Base-by-base conservation (phyloP, 768 basidiomycete genomes). In the Leccinum fibrillosum region DNA sequence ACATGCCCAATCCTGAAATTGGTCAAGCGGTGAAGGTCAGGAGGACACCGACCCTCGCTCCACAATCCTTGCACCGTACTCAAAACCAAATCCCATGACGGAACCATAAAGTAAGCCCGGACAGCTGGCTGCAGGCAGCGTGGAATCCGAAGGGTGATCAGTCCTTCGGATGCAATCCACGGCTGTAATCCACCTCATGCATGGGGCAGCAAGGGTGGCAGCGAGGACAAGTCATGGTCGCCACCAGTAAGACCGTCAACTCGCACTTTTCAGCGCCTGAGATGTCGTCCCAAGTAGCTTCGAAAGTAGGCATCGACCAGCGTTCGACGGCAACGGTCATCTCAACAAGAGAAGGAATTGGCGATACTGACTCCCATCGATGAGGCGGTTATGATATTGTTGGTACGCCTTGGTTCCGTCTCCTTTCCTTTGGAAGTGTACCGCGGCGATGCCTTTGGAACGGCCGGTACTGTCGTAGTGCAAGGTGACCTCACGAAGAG, bases 301-400 rank as follows among this genome's bases (percentile, higher is more conserved):
- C 52, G 58, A 49, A 61, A 61, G 62, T 50, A 54, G 56, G 69
- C 53, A 54, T 54, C 59, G 63, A 67, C 67, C 59, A 65, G 60
- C 63, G 49, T 63, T 63, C 62, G 51, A 62, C 62, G 59, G 66
- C 49, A 63, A 63, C 61, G 56, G 42, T 57, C 48, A 60, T 61
- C 63, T 62, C 62, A 59, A 55, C 53, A 61, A 66, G 76, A 73
- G 65, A 70, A 70, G 69, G 72, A 72, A 73, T 67, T 71, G 81
- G 78, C 79, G 85, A 82, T 90, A 98, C 97, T 94, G 90, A 99
- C 97, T 97, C 81, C 94, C 94, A 89, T 99, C 97, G 86, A 99
- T 95, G 78, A 98, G 90, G 73, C 97, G 89, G 79, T 92, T 92
- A 84, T 99, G 93, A 81, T 98, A 99, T 64, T 92, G 85, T 66